These are phyloP conservation scores for Apiosordaria backusii DNA, from an alignment of 495 filamentous ascomycete species.

Conservation along the genomic window DNA sequence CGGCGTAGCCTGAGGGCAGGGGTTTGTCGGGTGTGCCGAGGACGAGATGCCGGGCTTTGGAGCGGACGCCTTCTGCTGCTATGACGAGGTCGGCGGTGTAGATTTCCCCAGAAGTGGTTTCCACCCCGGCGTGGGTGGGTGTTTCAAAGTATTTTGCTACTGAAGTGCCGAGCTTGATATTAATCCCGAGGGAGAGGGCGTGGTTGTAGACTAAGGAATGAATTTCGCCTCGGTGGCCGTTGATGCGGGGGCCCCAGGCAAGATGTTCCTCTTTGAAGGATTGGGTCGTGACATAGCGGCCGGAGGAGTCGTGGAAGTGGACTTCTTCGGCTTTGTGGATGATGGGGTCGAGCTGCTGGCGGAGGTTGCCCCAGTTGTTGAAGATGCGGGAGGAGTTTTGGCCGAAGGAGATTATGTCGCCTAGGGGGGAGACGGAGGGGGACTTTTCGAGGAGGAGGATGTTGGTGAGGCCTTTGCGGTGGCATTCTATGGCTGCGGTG, in stretches of 20 bases:
- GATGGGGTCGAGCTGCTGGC: constrained; percentile 47
- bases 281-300: constrained; percentile 31
- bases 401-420: constrained; percentile 53
- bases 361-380: constrained; percentile 46
- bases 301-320: constrained; percentile 31
- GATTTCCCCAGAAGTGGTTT: constrained; percentile 44
- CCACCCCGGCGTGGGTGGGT: constrained; percentile 48
- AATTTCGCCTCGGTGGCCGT: constrained; percentile 62
- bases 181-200: constrained; percentile 47
- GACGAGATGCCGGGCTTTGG: constrained; percentile 56
- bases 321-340: constrained; percentile 41
- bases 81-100: constrained; percentile 56
- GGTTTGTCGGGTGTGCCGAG: constrained; percentile 60
- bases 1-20: constrained; percentile 57
- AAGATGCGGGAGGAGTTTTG: constrained; percentile 47
- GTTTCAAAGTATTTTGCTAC: constrained; percentile 61
- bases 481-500: constrained; percentile 58
- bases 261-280: constrained; percentile 29
- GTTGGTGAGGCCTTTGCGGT: constrained; percentile 32
- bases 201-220: constrained; percentile 58
- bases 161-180: constrained; percentile 52
- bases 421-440: constrained; percentile 42
- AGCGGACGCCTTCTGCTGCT: constrained; percentile 63
- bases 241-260: constrained; percentile 36
- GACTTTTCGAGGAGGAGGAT: constrained; percentile 38